phyloP scores from a whole-genome alignment of 228 moss, liverwort and hornwort species.

The Sphagnum fallax region DNA sequence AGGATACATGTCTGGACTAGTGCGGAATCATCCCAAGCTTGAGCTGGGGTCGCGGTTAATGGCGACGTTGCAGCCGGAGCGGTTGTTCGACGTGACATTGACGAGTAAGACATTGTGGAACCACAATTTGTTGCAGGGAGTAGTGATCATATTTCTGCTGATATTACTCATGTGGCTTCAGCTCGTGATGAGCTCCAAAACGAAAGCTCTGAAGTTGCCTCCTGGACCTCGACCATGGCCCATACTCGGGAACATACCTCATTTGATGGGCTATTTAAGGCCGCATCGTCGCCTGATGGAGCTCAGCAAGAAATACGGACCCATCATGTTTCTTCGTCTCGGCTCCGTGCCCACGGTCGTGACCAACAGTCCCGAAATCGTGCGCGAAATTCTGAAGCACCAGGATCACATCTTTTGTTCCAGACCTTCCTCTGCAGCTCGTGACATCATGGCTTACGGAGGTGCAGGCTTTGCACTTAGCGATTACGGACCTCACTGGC shows the following conservation, averaged over 20 bases:
- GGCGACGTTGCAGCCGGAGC: too few species aligned
- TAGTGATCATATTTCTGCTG: too few species aligned
- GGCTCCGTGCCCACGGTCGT: constrained; percentile 5
- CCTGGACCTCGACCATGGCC: constrained; percentile 4
- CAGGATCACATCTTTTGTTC: constrained; percentile 8
- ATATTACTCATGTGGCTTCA: too few species aligned
- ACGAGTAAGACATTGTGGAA: too few species aligned
- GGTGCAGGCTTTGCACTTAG: not conserved
- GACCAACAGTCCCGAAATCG: constrained; percentile 2
- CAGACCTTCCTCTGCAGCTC: not conserved
- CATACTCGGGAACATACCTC: constrained; percentile 3
- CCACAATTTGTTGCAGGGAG: too few species aligned
- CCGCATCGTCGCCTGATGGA: not conserved
- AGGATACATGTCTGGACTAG: too few species aligned
- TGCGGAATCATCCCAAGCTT: too few species aligned
- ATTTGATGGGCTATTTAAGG: not conserved
- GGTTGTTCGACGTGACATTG: too few species aligned
- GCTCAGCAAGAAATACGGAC: constrained; percentile 2
- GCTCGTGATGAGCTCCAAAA: too few species aligned
- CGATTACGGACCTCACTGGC: not conserved
- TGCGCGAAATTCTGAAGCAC: not conserved
- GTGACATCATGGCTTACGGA: not conserved
- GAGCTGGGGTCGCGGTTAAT: too few species aligned
- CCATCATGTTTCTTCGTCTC: constrained; percentile 5
- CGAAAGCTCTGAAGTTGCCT: constrained; percentile 1